phyloP scores from a whole-genome alignment of 1,284 basidiomycete genomes.

The Phellinidium pouzarii region DNA sequence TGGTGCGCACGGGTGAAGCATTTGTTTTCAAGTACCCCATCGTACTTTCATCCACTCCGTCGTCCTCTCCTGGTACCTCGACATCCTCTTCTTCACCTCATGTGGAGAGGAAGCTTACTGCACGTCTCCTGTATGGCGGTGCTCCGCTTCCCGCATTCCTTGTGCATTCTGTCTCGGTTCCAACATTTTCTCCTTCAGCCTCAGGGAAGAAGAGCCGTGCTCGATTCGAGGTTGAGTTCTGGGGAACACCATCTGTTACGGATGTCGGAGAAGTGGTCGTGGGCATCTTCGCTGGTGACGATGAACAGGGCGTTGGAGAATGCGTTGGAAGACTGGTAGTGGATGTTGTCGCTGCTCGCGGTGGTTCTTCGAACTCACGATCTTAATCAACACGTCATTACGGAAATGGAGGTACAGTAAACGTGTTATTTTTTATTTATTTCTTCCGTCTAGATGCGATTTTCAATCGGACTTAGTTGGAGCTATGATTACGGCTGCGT shows the following conservation, averaged over 20 bases:
- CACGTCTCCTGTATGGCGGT: conserved; percentile 45
- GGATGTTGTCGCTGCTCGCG: conserved; percentile 46
- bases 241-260: conserved; percentile 42
- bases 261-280: conserved; percentile 53
- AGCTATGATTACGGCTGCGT: neutral
- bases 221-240: conserved; percentile 45
- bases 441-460: neutral
- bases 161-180: conserved; percentile 34
- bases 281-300: conserved; percentile 45
- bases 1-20: conserved; percentile 50
- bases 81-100: conserved; percentile 15
- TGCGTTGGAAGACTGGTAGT: conserved; percentile 52
- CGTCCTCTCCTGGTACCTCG: neutral
- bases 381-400: neutral
- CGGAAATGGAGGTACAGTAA: neutral
- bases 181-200: neutral
- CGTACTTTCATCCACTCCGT: too few relatives aligned
- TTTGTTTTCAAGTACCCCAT: conserved; percentile 55
- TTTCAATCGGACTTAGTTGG: neutral
- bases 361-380: neutral
- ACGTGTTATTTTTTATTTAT: neutral
- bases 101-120: conserved; percentile 32
- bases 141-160: conserved; percentile 48
- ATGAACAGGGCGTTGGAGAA: conserved; percentile 28
- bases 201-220: conserved; percentile 26